Evolutionary conservation across 2,329 filamentous ascomycete genomes (phyloP).

Genomic region (Hypoxylon sp.): DNA sequence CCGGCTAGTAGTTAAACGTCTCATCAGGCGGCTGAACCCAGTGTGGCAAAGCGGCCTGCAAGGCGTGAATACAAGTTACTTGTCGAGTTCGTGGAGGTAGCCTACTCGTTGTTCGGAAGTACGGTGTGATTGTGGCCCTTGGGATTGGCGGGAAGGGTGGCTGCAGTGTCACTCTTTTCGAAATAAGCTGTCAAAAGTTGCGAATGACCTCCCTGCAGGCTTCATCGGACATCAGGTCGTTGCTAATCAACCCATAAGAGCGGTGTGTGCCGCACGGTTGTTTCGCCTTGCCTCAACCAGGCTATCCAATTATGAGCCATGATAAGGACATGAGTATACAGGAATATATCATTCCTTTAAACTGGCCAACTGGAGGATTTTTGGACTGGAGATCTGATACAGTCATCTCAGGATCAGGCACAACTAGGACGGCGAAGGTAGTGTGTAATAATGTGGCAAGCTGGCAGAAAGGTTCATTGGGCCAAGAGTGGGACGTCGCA

Average conservation of each 20-base stretch:
- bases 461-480: constrained; percentile 15
- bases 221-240: constrained; percentile 31
- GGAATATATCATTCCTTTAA: constrained; percentile 15
- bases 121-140: constrained; percentile 28
- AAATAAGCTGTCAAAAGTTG: constrained; percentile 36
- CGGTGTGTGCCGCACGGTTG: constrained; percentile 28
- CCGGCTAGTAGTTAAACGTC: constrained; percentile 30
- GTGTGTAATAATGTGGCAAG: constrained; percentile 37
- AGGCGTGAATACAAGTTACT: constrained; percentile 31
- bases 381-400: constrained; percentile 18
- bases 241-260: constrained; percentile 37
- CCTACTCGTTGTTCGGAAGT: constrained; percentile 37
- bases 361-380: constrained; percentile 8
- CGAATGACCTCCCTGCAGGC: constrained; percentile 41
- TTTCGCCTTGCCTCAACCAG: constrained; percentile 16
- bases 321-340: constrained; percentile 18
- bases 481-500: constrained; percentile 36
- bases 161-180: constrained; percentile 43
- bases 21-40: constrained; percentile 38
- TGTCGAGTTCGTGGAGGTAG: constrained; percentile 27
- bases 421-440: constrained; percentile 28
- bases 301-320: constrained; percentile 20
- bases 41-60: constrained; percentile 38
- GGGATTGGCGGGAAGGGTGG: constrained; percentile 32
- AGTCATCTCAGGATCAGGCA: constrained; percentile 25